Evolutionary conservation across 139 green algal genomes (phyloP).

Genomic region (Dunaliella primolecta): DNA sequence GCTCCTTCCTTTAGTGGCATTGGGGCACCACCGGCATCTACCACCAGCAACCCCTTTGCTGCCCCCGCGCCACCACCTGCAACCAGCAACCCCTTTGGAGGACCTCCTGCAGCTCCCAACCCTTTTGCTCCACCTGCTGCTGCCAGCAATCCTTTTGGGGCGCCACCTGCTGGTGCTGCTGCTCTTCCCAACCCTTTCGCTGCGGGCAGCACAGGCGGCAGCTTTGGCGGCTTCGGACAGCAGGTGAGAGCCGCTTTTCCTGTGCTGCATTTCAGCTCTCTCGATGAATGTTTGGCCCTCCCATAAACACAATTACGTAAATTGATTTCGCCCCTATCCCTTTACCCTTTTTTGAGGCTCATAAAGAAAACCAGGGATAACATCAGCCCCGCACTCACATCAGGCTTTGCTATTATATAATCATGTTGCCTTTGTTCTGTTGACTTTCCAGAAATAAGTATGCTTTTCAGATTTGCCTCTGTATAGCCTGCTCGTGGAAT

Average conservation of each 20-base stretch:
- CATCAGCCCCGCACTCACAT: not conserved
- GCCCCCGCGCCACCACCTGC: not conserved
- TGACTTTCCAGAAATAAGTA: too few relatives aligned
- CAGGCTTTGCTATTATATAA: not conserved
- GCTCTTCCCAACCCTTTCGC: not conserved
- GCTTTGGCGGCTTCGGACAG: not conserved
- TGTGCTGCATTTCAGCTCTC: not conserved
- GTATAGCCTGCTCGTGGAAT: too few relatives aligned
- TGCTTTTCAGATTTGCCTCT: too few relatives aligned
- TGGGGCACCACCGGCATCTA: not conserved
- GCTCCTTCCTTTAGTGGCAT: not conserved
- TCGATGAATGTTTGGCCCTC: too few relatives aligned
- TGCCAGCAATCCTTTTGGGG: not conserved
- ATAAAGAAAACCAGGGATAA: too few relatives aligned
- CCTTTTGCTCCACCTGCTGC: slow-evolving; percentile 1
- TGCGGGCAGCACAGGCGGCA: not conserved
- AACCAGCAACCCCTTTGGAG: not conserved
- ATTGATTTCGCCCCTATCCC: not conserved
- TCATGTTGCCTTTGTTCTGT: not conserved
- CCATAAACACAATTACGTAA: not conserved
- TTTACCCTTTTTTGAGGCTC: not conserved
- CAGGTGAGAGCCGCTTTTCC: too few relatives aligned
- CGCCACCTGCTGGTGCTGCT: not conserved
- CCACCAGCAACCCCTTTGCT: not conserved
- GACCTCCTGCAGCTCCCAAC: not conserved